These are phyloP conservation scores for Gracilaria gracilis DNA, from an alignment of 23 red algal species.

Conservation along the genomic window DNA sequence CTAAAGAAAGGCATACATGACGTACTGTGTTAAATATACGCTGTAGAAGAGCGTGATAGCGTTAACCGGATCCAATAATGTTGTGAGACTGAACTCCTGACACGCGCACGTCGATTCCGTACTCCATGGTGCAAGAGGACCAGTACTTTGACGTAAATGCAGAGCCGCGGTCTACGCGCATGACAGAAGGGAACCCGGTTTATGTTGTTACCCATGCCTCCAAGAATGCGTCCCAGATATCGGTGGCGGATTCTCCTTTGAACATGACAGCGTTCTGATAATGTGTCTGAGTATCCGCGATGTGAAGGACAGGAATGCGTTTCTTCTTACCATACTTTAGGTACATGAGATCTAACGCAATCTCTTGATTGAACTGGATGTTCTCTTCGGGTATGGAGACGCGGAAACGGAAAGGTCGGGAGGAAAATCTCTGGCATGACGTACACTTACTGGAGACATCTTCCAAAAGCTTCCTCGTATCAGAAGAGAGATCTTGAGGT, in stretches of 20 bases:
- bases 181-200: constrained; percentile 12
- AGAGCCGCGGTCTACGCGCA: constrained; percentile 31
- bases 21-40: constrained; percentile 9
- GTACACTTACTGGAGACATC: background rate
- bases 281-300: constrained; percentile 39
- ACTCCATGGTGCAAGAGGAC: background rate
- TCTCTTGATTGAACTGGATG: constrained; percentile 43
- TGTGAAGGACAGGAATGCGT: constrained; percentile 45
- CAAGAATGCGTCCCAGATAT: constrained; percentile 41
- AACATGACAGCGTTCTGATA: constrained; percentile 46
- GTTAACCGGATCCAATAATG: constrained; percentile 33
- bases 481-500: background rate
- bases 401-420: constrained; percentile 19
- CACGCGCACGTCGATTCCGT: constrained; percentile 31
- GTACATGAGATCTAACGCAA: constrained; percentile 56
- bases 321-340: background rate
- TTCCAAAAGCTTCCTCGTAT: background rate
- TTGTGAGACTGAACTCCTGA: constrained; percentile 56
- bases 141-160: constrained; percentile 44
- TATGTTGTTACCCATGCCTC: constrained; percentile 36
- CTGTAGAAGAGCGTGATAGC: constrained; percentile 38
- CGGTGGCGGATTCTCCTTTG: constrained; percentile 18
- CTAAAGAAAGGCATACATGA: background rate
- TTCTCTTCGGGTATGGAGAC: constrained; percentile 51
- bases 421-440: constrained; percentile 17